Evolutionary conservation across 176 grass and related monocot species (phyloP), one percentile per base, ranked within the genome.

Genomic region (Tillandsia leiboldiana): DNA sequence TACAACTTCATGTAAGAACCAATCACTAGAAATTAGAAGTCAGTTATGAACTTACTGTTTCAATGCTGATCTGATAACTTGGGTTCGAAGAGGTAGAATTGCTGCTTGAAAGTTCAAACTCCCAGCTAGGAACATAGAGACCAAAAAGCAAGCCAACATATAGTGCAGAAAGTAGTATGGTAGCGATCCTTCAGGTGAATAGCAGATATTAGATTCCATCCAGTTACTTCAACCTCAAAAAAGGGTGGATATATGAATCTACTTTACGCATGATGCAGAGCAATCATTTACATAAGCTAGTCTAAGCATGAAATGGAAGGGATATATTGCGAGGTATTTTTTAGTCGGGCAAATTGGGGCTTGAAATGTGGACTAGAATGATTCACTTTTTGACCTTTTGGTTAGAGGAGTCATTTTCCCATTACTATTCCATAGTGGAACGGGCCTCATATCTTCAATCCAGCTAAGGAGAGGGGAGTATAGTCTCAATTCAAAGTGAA

Each of bases 61-160:
- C 75, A 49, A 63, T 69, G 69, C 77, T 64, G 62, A 79, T 61
- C 69, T 24, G 29, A 72, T 80, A 74, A 59, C 27, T 71, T 77
- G 75, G 42, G 62, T 22, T 56, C 70, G 79, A 76, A 72, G 83
- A 62, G 22, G 79, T 67, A 67, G 80, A 82, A 84, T 81, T 90
- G 10, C 73, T 79, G 73, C 66, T 74, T 85, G 87, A 74, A 82
- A 78, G 71, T 85, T 87, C 52, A 72, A 97, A 92, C 72, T 92
- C 84, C 93, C 89, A 97, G 61, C 81, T 83, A 33, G 89, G 67
- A 78, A 92, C 89, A 81, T 87, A 90, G 28, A 97, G 84, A 53
- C 89, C 93, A 33, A 85, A 81, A 51, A 92, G 33, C 82, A 97
- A 81, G 52, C 71, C 74, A 76, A 83, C 53, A 77, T 97, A 92